Conservation (phyloP, 305 asterid genomes). For the Solanum hybrid region DNA sequence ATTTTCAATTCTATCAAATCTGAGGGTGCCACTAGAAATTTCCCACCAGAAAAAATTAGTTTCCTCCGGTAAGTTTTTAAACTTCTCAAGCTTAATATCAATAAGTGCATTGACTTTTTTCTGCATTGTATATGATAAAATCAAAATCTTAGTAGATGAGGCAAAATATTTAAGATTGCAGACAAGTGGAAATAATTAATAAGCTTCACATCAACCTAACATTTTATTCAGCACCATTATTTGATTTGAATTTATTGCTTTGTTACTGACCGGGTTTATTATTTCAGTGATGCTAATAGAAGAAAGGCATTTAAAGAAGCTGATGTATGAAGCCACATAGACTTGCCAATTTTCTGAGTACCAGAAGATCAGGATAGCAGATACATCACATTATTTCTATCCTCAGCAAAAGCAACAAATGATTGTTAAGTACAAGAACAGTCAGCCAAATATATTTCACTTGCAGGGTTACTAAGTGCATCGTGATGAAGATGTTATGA, state of each 20-base stretch:
- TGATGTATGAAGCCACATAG: not conserved
- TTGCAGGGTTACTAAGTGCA: not conserved
- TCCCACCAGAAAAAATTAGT: conserved; percentile 73
- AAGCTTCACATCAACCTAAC: not conserved
- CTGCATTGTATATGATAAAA: conserved; percentile 25
- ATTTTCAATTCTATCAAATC: conserved; percentile 71
- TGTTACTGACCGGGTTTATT: not conserved
- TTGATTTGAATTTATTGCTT: not conserved
- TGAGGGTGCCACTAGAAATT: conserved; percentile 78
- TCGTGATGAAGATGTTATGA: not conserved
- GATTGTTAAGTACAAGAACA: not conserved
- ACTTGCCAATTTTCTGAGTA: not conserved
- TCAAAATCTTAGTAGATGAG: not conserved
- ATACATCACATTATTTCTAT: not conserved
- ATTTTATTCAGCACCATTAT: not conserved
- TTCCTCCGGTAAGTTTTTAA: conserved; percentile 84
- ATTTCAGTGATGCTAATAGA: not conserved
- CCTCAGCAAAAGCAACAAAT: not conserved
- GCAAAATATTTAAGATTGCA: not conserved
- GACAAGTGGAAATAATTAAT: not conserved
- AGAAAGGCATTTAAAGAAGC: not conserved
- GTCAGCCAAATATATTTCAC: not conserved
- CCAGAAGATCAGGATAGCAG: not conserved
- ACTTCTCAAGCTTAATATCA: conserved; percentile 93
- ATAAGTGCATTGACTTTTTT: conserved; percentile 65